phyloP scores from a whole-genome alignment of 306 rosid genomes.

The Fragaria nilgerrensis region DNA sequence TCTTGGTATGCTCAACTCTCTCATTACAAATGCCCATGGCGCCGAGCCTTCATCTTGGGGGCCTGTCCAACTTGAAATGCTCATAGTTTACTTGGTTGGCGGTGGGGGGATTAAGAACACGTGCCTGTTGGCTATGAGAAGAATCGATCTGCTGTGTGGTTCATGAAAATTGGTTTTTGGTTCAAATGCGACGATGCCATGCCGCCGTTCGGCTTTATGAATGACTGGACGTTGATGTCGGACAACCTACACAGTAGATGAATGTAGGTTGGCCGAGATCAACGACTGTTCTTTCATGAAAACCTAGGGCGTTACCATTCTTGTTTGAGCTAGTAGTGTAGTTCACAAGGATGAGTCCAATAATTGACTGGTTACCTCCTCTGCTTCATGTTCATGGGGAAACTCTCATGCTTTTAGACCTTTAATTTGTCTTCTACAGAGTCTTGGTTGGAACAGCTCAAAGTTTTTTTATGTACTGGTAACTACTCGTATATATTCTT shows the following conservation, averaged over 20 bases:
- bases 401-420: neutral
- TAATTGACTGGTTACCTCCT: neutral
- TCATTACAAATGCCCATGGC: neutral
- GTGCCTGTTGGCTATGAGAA: neutral
- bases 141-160: neutral
- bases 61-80: neutral
- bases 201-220: neutral
- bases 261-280: neutral
- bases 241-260: neutral
- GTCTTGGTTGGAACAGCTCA: neutral
- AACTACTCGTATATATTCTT: neutral
- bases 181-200: neutral
- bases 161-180: neutral
- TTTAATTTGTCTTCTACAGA: neutral
- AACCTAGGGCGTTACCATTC: neutral
- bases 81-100: neutral
- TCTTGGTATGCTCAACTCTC: neutral
- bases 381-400: neutral
- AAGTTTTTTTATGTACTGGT: neutral
- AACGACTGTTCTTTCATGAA: neutral
- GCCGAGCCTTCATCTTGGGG: neutral
- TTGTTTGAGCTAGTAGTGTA: neutral
- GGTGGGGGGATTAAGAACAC: neutral
- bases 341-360: neutral
- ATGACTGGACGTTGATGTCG: neutral